phyloP scores from a whole-genome alignment of 2,329 filamentous ascomycete species.

The Colletotrichum sp. region DNA sequence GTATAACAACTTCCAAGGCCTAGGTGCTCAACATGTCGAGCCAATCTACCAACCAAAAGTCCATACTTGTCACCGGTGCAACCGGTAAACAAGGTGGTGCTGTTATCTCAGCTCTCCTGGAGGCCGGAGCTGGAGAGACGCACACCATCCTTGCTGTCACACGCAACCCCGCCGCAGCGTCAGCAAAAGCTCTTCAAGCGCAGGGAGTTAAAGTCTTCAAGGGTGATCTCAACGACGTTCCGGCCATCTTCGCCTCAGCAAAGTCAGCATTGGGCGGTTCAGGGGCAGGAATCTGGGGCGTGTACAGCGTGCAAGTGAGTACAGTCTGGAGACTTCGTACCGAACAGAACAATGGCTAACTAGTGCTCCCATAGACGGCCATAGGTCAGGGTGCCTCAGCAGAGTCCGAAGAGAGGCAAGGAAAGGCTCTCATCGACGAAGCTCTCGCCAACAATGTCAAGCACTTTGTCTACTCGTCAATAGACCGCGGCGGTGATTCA shows the following conservation, averaged over 20 bases:
- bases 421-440: constrained; percentile 63
- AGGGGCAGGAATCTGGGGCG: constrained; percentile 54
- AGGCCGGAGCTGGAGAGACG: constrained; percentile 2
- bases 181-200: constrained; percentile 52
- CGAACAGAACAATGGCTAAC: not conserved
- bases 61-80: constrained; percentile 49
- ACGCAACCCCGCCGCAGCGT: constrained; percentile 53
- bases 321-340: too few species aligned
- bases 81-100: constrained; percentile 54
- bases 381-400: not conserved
- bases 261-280: constrained; percentile 17
- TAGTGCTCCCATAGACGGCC: not conserved
- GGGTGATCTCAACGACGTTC: constrained; percentile 57
- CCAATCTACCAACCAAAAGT: not conserved
- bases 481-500: constrained; percentile 63
- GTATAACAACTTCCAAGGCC: not conserved
- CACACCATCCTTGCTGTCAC: constrained; percentile 57
- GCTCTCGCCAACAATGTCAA: constrained; percentile 58
- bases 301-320: constrained; percentile 61
- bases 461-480: constrained; percentile 67
- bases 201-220: constrained; percentile 55
- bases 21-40: not conserved
- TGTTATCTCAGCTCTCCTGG: constrained; percentile 46
- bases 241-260: constrained; percentile 52
- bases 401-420: constrained; percentile 49